Evolutionary conservation across 164 flowering plant genomes (phyloP).

Genomic region (Stephania cephalantha): DNA sequence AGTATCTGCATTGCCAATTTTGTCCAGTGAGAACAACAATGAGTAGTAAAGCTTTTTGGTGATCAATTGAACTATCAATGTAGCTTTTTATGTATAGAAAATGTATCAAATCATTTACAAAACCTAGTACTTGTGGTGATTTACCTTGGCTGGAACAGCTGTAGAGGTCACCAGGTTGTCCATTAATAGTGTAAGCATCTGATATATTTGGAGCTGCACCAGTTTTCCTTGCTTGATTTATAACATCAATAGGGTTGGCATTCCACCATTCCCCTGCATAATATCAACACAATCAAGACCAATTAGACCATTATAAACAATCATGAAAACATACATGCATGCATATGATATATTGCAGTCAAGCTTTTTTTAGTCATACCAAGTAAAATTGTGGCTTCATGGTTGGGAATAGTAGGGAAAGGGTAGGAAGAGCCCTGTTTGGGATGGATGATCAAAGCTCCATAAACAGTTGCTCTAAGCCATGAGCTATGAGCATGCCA

Average conservation of each 20-base stretch:
- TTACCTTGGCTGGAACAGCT: slow-evolving; percentile 75
- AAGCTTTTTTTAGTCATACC: slow-evolving; percentile 33
- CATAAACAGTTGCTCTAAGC: slow-evolving; percentile 87
- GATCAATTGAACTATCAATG: no score
- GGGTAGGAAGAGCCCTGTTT: slow-evolving; percentile 55
- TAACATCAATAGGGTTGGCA: slow-evolving; percentile 64
- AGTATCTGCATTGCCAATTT: slow-evolving; percentile 38
- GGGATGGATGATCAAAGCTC: slow-evolving; percentile 73
- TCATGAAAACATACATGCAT: no score
- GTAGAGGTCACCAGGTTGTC: slow-evolving; percentile 91
- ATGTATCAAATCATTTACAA: no score
- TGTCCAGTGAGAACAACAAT: no score
- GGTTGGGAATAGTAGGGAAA: slow-evolving; percentile 45
- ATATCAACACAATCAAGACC: slow-evolving; percentile 8
- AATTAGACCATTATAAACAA: neutral
- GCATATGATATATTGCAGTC: no score
- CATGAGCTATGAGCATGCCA: slow-evolving; percentile 94
- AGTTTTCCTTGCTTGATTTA: slow-evolving; percentile 52
- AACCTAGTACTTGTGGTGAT: neutral
- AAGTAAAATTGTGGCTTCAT: slow-evolving; percentile 56
- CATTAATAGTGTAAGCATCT: slow-evolving; percentile 85
- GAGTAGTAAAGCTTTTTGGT: no score
- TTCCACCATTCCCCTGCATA: slow-evolving; percentile 90
- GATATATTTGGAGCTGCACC: slow-evolving; percentile 81
- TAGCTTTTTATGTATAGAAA: no score